Evolutionary conservation across 768 basidiomycete species (phyloP), one percentile per base, ranked within the genome.

Genomic region (Neoboletus subvelutipes): DNA sequence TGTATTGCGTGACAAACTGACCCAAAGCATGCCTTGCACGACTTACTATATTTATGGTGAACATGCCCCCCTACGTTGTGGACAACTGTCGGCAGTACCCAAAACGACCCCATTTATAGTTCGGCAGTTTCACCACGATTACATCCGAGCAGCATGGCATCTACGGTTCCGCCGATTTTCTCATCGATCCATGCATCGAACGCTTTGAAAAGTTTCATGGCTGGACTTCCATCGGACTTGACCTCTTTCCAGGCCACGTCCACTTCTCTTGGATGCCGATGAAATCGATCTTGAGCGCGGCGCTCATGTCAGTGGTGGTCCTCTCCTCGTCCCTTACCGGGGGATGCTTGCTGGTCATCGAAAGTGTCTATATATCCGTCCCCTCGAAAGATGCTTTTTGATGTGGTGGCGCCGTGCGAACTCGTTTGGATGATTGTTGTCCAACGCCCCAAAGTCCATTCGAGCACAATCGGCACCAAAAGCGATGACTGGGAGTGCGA

Each of bases 301-400:
- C 43, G 0, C 7, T 18, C 11, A 22, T 5, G 37, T 20, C 43
- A 51, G n/a, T 34, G 9, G 40, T 28, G 13, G 28, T 13, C 26
- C 39, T 41, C 15, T 52, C 59, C 45, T 45, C 6, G 7, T 18
- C 33, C 29, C 34, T 4, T 10, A 55, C 50, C 0, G 65, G 43
- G 6, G 79, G 76, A 13, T 86, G 70, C 67, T 86, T 83, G 52
- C 92, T 71, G 31, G 86, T 82, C 58, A 98, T 76, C 60, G 91
- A 82, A 41, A 97, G 73, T 0, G 80, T 75, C 83, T 90, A 95
- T 0, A 78, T 77, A 55, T 91, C 83, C 11, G 80, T 80, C 2
- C 87, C 88, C 61, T 91, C 92, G 70, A 90, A 92, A 3, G 94
- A 93, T 0, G 84, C 92, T 69, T 95, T 68, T 94, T 97, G 74